Evolutionary conservation across 805 yeast species (phyloP).

Genomic region (Trichomonascus vanleenenianus): DNA sequence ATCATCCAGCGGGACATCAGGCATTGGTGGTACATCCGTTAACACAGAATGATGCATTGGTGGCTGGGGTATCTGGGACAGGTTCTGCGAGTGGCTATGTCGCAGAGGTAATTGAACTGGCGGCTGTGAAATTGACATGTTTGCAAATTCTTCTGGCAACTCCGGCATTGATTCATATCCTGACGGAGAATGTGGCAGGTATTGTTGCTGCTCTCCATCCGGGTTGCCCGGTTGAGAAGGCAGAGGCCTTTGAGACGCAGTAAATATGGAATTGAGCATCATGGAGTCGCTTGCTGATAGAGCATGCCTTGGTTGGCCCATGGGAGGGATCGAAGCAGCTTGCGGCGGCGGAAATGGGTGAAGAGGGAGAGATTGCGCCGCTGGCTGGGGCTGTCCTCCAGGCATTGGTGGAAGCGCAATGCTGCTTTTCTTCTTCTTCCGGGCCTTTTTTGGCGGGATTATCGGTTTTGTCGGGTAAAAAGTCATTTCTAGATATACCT

Average conservation of each 20-base stretch:
- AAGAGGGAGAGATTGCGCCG: too few species aligned
- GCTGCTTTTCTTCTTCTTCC: conserved; percentile 1
- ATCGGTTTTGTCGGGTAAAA: conserved; percentile 53
- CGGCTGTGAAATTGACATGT: background rate
- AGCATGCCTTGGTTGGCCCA: too few species aligned
- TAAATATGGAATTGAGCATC: background rate
- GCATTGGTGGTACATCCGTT: too few species aligned
- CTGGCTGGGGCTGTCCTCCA: background rate
- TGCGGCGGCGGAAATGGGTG: too few species aligned
- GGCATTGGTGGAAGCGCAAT: background rate
- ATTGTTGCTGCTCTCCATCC: background rate
- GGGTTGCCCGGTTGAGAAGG: conserved; percentile 1
- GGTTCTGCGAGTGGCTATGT: background rate
- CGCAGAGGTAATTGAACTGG: background rate
- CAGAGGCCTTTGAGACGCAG: background rate
- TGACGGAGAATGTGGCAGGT: background rate
- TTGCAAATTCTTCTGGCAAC: background rate
- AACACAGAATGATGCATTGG: too few species aligned
- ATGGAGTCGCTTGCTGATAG: too few species aligned
- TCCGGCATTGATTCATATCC: background rate
- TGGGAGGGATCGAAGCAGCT: too few species aligned
- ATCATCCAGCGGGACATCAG: too few species aligned
- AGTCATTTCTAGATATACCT: conserved; percentile 83
- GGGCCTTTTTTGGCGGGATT: conserved; percentile 15
- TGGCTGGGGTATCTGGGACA: background rate